Percentiles rank a stretch among this genome's conserved stretches.
phyloP scores from a whole-genome alignment of 306 rosid species.

The Medicago lupulina region DNA sequence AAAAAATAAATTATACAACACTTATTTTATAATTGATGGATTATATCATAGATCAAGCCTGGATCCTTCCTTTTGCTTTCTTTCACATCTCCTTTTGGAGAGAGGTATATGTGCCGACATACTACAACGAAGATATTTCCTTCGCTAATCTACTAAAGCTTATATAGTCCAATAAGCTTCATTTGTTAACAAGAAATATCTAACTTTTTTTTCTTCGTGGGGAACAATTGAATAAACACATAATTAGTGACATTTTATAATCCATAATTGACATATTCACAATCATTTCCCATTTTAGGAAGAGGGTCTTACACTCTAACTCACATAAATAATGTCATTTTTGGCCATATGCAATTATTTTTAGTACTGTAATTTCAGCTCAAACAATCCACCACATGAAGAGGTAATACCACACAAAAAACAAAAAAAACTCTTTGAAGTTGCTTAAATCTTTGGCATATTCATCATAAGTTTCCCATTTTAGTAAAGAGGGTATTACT shows the following conservation, averaged over 20 bases:
- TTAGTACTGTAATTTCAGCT: not conserved
- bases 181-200: conserved; percentile 20
- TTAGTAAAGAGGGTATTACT: no score
- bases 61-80: conserved; percentile 1
- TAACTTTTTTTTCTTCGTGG: conserved; percentile 11
- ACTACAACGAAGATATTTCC: conserved; percentile 10
- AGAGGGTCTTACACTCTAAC: not conserved
- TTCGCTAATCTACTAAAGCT: conserved; percentile 14
- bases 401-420: not conserved
- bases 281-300: conserved; percentile 16
- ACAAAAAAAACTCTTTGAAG: no score
- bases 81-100: conserved; percentile 5
- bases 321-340: not conserved
- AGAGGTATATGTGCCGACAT: conserved; percentile 24
- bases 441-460: no score
- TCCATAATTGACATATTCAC: conserved; percentile 6
- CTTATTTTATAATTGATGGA: no score
- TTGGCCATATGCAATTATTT: not conserved
- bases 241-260: not conserved
- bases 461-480: no score
- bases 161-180: conserved; percentile 18
- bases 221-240: not conserved
- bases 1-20: no score
- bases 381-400: not conserved
- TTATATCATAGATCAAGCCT: not conserved